Conservation (phyloP, 352 stramenopile genomes). For the Globisporangium cylindrosporum region DNA sequence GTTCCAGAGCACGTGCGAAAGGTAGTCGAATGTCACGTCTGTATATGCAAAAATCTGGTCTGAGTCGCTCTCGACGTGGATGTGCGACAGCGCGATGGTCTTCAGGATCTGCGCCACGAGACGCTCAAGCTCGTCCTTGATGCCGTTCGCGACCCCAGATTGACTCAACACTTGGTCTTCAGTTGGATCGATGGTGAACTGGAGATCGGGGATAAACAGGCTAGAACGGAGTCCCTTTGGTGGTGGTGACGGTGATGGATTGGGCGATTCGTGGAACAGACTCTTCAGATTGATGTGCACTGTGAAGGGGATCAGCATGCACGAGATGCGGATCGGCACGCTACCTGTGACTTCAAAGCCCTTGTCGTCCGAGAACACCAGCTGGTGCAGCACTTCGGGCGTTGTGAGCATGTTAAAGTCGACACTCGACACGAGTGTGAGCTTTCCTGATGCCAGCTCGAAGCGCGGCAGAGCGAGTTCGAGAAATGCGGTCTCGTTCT, state of each 20-base stretch:
- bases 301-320: slow-evolving; percentile 71
- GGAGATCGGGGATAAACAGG: background rate
- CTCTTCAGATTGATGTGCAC: slow-evolving; percentile 56
- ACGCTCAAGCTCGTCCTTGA: slow-evolving; percentile 50
- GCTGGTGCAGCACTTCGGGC: slow-evolving; percentile 40
- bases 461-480: slow-evolving; percentile 49
- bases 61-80: slow-evolving; percentile 57
- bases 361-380: slow-evolving; percentile 43
- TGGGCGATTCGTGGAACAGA: slow-evolving; percentile 23
- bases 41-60: slow-evolving; percentile 77
- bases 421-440: slow-evolving; percentile 45
- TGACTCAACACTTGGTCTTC: slow-evolving; percentile 1
- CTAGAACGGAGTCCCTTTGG: background rate
- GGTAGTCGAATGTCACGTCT: slow-evolving; percentile 72
- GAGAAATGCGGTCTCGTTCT: slow-evolving; percentile 52
- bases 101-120: slow-evolving; percentile 65
- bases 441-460: slow-evolving; percentile 44
- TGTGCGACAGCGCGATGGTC: slow-evolving; percentile 70
- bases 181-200: background rate
- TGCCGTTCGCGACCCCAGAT: slow-evolving; percentile 27
- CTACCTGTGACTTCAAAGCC: slow-evolving; percentile 46
- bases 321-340: slow-evolving; percentile 58
- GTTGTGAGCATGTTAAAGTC: slow-evolving; percentile 45
- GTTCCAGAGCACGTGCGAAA: slow-evolving; percentile 67
- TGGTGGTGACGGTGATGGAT: background rate